Evolutionary conservation across 2,329 filamentous ascomycete genomes (phyloP).

Genomic region (Scedosporium minutisporum): DNA sequence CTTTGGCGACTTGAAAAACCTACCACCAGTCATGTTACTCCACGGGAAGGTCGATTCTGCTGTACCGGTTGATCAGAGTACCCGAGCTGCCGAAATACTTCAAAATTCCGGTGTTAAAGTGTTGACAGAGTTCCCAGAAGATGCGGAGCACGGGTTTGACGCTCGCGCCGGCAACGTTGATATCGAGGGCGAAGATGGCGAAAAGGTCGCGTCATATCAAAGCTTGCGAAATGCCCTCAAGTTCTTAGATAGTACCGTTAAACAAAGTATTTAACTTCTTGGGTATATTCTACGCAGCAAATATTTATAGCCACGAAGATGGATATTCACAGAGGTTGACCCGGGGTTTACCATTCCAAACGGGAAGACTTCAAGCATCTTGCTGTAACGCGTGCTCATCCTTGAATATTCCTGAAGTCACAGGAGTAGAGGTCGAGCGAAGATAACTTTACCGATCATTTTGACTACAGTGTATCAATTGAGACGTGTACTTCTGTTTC

Average conservation of each 20-base stretch:
- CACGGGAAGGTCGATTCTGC: slow-evolving; percentile 7
- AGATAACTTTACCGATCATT: too few species aligned
- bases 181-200: slow-evolving; percentile 3
- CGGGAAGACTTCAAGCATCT: too few species aligned
- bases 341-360: too few species aligned
- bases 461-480: too few species aligned
- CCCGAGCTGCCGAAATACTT: background rate
- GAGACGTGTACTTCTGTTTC: too few species aligned
- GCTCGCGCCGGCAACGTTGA: background rate
- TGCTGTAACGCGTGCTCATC: too few species aligned
- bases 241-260: background rate
- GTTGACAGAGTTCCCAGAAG: background rate
- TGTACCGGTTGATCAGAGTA: slow-evolving; percentile 6
- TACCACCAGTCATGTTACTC: slow-evolving; percentile 1
- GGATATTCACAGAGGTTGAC: too few species aligned
- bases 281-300: too few species aligned
- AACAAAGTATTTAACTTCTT: background rate
- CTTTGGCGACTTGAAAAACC: background rate
- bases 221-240: background rate
- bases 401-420: too few species aligned
- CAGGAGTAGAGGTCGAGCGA: too few species aligned
- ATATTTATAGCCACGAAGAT: too few species aligned
- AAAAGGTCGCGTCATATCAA: background rate
- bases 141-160: slow-evolving; percentile 3
- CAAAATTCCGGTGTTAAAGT: background rate